A percentile compares a stretch with the other conserved stretches of the same genome.
Evolutionary conservation across 192 early-diverging fungal species (phyloP).

Genomic region (Coemansia sp.): DNA sequence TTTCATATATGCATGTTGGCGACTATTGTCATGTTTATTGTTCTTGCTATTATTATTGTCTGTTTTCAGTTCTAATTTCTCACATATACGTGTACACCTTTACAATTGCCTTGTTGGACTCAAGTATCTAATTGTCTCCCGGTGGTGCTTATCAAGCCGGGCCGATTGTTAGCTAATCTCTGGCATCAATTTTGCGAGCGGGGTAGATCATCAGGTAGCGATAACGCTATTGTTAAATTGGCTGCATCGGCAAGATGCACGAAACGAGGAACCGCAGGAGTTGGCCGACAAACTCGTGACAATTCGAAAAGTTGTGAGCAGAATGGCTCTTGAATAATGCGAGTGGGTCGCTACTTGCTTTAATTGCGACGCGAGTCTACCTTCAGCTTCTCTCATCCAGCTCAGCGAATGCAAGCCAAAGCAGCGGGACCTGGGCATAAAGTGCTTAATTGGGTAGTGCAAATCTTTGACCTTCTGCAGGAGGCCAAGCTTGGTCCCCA

Average conservation of each 20-base stretch:
- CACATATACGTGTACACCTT: not conserved
- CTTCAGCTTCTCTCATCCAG: not conserved
- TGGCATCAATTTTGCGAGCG: not conserved
- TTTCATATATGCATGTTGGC: slow-evolving; percentile 1
- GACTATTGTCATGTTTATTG: slow-evolving; percentile 3
- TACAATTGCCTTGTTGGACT: not conserved
- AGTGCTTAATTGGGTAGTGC: not conserved
- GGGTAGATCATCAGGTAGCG: slow-evolving; percentile 1
- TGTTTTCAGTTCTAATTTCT: not conserved
- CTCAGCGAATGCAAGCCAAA: not conserved
- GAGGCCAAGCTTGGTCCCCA: not conserved
- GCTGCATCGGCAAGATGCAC: slow-evolving; percentile 3
- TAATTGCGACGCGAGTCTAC: not conserved
- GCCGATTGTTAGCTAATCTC: not conserved
- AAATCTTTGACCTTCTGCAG: not conserved
- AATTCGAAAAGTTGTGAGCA: not conserved
- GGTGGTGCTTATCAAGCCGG: not conserved
- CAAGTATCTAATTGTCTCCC: too few relatives aligned
- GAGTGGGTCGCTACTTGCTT: not conserved
- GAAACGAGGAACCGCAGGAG: not conserved
- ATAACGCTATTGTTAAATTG: not conserved
- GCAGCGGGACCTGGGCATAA: too few relatives aligned
- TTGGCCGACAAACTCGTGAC: slow-evolving; percentile 4
- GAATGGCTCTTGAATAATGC: not conserved
- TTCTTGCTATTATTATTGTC: not conserved